A percentile compares a stretch with the other conserved stretches of the same genome.
Evolutionary conservation across 2,329 filamentous ascomycete species (phyloP).

Genomic region (Bipolaris cookei): DNA sequence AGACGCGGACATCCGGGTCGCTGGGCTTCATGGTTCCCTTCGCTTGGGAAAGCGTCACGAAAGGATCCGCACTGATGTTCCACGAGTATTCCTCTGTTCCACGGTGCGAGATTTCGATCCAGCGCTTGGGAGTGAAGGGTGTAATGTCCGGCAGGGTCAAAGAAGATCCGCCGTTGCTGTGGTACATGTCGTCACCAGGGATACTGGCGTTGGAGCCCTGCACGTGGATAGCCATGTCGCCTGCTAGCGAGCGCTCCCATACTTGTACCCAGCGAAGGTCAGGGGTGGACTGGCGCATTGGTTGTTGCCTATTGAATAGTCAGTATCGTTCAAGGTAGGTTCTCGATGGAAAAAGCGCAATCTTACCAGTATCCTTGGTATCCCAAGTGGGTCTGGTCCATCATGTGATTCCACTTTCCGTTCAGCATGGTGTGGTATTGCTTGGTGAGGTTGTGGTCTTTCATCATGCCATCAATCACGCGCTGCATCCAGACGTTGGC

Average conservation of each 20-base stretch:
- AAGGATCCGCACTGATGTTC: conserved; percentile 48
- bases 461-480: conserved; percentile 47
- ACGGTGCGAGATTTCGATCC: conserved; percentile 47
- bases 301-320: conserved; percentile 64
- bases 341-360: conserved; percentile 24
- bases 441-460: conserved; percentile 46
- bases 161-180: conserved; percentile 54
- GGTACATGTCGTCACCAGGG: conserved; percentile 70
- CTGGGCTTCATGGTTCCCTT: conserved; percentile 41
- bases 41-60: conserved; percentile 44
- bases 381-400: conserved; percentile 51
- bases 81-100: conserved; percentile 43
- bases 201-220: conserved; percentile 71
- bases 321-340: not conserved
- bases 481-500: conserved; percentile 47
- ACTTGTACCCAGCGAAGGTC: conserved; percentile 66
- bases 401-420: conserved; percentile 51
- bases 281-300: conserved; percentile 72
- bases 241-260: conserved; percentile 63
- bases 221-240: conserved; percentile 67
- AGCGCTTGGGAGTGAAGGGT: conserved; percentile 45
- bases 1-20: conserved; percentile 44
- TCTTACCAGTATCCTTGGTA: conserved; percentile 50
- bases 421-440: conserved; percentile 45
- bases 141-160: conserved; percentile 42